Conservation (phyloP, 2,329 filamentous ascomycete species). For the Berkeleyomyces basicola region DNA sequence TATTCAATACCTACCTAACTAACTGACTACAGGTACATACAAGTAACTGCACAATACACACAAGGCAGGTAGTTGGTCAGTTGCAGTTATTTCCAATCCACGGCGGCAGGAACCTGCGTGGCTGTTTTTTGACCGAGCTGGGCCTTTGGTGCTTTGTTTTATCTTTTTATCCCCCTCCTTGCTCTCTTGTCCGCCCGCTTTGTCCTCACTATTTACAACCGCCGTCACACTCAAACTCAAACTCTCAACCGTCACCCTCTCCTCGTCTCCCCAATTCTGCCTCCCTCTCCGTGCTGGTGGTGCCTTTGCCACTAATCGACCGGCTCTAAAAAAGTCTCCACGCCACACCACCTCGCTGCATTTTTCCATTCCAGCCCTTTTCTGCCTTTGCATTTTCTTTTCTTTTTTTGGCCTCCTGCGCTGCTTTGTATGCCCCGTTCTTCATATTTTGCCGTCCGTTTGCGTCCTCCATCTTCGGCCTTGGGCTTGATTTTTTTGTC, state of each 20-base stretch:
- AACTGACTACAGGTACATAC: neutral
- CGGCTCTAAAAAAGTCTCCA: neutral
- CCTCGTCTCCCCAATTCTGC: no score
- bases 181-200: no score
- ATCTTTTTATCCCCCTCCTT: neutral
- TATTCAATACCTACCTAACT: no score
- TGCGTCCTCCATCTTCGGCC: neutral
- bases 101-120: neutral
- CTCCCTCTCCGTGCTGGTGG: neutral
- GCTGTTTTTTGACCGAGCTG: neutral
- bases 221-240: no score
- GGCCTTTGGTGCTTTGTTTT: neutral
- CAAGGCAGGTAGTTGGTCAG: no score
- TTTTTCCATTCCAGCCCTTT: neutral
- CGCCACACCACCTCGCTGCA: neutral
- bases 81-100: no score
- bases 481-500: neutral
- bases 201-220: no score
- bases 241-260: no score
- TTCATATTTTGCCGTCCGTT: neutral
- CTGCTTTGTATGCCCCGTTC: neutral
- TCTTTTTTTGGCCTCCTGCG: neutral
- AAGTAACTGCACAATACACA: no score
- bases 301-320: neutral
- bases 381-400: neutral